Evolutionary conservation across 257 asterid genomes (phyloP), one percentile per base, ranked within the genome.

Genomic region (Solanum chilense): DNA sequence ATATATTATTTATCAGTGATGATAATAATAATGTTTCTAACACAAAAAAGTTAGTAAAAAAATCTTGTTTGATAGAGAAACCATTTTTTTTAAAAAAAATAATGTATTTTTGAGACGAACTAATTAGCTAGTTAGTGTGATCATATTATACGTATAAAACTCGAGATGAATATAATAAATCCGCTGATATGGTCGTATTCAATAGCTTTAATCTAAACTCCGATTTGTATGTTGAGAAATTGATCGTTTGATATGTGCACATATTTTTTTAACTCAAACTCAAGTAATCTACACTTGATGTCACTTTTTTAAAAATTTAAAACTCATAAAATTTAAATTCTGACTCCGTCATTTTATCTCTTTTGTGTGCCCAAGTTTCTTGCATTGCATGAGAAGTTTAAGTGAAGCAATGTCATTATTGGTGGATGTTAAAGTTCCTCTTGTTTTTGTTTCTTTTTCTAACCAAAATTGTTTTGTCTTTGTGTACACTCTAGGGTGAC

Each of bases 401-500:
- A 86, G 89, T 87, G 87, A 84, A 83, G 86, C 86, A 83, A 83
- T 83, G 60, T 11, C 62, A 83, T 83, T 52, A 37, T 87, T 23
- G 64, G 58, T 84, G 44, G 68, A 62, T 62, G 86, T 44, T 86
- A 47, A 81, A 71, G 86, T 87, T 84, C 80, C 44, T 27, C 73
- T 77, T 45, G 8, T 78, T 81, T 70, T 25, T 82, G 76, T 71
- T 83, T 69, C 29, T 69, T 13, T 23, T n/a, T 74, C 21, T 52
- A 25, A 49, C 49, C 41, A 33, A 66, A 56, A 73, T 12, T 78
- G 31, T 87, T 83, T 58, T 81, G 45, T 64, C 89, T 87, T 87
- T 16, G 39, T 39, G 42, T 39, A 74, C 85, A 87, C 89, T 83
- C 87, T 75, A 87, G 76, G 84, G 89, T 70, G 89, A 87, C 89